Percentiles rank a stretch among this genome's conserved stretches.
Conservation (phyloP, 176 grass and related monocot species). For the Cenchrus americanus region DNA sequence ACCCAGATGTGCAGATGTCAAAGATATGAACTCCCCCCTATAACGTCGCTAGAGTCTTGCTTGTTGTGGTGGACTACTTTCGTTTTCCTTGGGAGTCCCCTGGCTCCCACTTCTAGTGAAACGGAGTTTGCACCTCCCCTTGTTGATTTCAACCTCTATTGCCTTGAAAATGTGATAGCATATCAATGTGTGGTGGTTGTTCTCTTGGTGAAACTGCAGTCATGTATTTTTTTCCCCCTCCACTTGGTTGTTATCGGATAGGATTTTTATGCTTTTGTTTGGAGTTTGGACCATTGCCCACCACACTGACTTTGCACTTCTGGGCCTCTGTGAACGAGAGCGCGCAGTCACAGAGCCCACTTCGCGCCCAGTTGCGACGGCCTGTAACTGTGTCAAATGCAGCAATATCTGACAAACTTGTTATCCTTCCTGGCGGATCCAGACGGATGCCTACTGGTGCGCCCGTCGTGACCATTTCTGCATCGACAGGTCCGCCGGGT, state of each 20-base stretch:
- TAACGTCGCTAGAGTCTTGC: background rate
- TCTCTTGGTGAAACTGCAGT: conserved; percentile 10
- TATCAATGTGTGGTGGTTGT: background rate
- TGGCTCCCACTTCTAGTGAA: background rate
- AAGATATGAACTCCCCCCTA: background rate
- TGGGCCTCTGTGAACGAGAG: conserved; percentile 10
- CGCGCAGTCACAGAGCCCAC: background rate
- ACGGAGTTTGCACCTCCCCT: background rate
- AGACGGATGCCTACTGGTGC: background rate
- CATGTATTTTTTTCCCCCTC: background rate
- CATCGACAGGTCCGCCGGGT: background rate
- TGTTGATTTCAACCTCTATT: background rate
- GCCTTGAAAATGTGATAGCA: background rate
- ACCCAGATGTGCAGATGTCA: background rate
- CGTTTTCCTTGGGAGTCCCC: background rate
- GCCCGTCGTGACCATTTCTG: background rate
- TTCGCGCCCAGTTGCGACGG: background rate
- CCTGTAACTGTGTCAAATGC: too few relatives aligned
- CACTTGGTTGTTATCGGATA: background rate
- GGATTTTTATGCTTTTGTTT: background rate
- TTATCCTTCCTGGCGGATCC: background rate
- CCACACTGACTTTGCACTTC: background rate
- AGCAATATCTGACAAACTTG: background rate
- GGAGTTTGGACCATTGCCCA: background rate
- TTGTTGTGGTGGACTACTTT: background rate